Base-by-base conservation (phyloP, 106 monocot genomes). In the Dioscorea zingiberensis region DNA sequence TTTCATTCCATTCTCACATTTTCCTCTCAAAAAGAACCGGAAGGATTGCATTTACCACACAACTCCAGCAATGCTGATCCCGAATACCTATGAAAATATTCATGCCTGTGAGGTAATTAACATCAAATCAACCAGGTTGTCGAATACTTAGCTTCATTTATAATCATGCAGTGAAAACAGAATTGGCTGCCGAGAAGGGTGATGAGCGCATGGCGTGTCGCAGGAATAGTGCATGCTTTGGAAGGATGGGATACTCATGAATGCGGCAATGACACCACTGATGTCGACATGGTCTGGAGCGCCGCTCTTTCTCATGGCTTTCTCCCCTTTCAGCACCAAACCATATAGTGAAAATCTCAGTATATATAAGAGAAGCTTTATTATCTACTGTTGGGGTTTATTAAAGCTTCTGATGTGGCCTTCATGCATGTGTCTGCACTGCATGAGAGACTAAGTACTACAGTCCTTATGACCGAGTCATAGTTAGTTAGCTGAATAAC, bases 71-170 rank as follows among this genome's bases (percentile, higher is more conserved):
- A 45, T 91, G 81, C 27, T 32, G 27, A 65, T 79, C 14, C 91
- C 91, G n/a, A 75, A 79, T 55, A 55, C 65, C 4, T 79, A 81
- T 22, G 84, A 91, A 71, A 87, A 91, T 72, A 47, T 87, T 38
- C 91, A 91, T 51, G 26, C 84, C 0, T 91, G 91, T 44, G 87
- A 91, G 91, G 91, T 91, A 71, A 38, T n/a, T n/a, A n/a, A 7
- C 25, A 45, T 32, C n/a, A 48, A n/a, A n/a, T n/a, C n/a, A n/a
- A n/a, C n/a, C n/a, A n/a, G n/a, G n/a, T n/a, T 69, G 38, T 22
- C 11, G 13, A 38, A 18, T 29, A n/a, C n/a, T n/a, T n/a, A n/a
- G n/a, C n/a, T n/a, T n/a, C n/a, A n/a, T n/a, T n/a, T n/a, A n/a
- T n/a, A n/a, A n/a, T n/a, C n/a, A n/a, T n/a, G n/a, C n/a, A n/a